Base-by-base conservation (phyloP, 192 early-diverging fungal species). In the Oehlia diaphana region DNA sequence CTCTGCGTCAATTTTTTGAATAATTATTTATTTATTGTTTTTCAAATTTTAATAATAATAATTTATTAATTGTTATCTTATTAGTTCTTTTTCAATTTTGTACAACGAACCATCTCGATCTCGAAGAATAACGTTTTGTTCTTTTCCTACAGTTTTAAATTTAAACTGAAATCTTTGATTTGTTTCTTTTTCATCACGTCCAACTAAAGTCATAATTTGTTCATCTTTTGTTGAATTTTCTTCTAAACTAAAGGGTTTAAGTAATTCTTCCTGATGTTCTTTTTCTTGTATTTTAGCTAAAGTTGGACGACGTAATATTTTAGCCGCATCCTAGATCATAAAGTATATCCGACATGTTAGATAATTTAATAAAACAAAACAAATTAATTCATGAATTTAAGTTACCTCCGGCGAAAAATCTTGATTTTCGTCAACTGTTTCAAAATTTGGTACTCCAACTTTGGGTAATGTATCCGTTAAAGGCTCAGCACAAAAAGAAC, bases 391-490 rank as follows among this genome's bases (percentile, higher is more conserved):
- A 31, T 31, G 31, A 31, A 31, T 31, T 31, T 31, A 31, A 31
- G 21, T 68, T 79, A 84, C 89, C 73, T 88, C 82, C 9, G 95
- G 87, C 2, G 88, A 89, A 76, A 96, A 95, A 8, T 84, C 35
- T 44, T 90, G 80, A 63, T 92, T 93, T 82, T 98, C 97, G 39
- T 94, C 93, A 61, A 98, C 81, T 62, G 94, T 89, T 78, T 92
- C 90, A 82, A 96, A 95, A 72, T 89, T 87, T 26, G 97, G 97
- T 61, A 89, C 87, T 26, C 90, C 88, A 26, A 94, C 89, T 14
- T 88, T 80, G 37, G 92, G 87, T 67, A 85, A 66, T 70, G 90
- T 87, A 44, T 87, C 80, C n/a, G 84, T 84, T 73, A 94, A 79
- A 3, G 85, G 81, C 83, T 95, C 93, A 16, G 76, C 42, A 10